Evolutionary conservation across 148 eudicot species (phyloP).

Genomic region (Bassia scoparia): DNA sequence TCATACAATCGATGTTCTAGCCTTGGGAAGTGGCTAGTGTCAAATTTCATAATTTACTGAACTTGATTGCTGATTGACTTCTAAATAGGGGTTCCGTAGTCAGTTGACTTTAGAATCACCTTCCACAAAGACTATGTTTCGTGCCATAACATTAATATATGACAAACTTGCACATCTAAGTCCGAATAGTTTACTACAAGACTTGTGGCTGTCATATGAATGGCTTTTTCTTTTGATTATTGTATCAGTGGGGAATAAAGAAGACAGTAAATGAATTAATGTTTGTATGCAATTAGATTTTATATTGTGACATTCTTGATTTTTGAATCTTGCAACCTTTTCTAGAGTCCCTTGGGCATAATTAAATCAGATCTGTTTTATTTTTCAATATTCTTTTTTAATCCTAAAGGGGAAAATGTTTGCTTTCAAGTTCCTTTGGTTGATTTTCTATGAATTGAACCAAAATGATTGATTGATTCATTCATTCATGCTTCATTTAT

Average conservation of each 20-base stretch:
- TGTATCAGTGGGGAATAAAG: neutral
- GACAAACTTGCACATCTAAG: no score
- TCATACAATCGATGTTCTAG: neutral
- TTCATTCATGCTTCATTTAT: neutral
- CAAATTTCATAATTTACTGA: neutral
- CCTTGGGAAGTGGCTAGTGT: neutral
- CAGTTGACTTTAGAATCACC: no score
- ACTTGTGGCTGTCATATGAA: neutral
- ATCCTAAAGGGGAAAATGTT: neutral
- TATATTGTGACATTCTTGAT: neutral
- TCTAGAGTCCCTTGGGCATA: neutral
- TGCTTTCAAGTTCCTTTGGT: neutral
- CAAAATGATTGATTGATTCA: no score
- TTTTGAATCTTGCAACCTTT: neutral
- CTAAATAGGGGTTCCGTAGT: neutral
- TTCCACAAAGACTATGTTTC: neutral
- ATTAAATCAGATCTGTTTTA: neutral
- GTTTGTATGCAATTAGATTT: neutral
- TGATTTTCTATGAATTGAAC: no score
- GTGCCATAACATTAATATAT: neutral
- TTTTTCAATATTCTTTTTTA: neutral
- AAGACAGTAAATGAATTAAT: neutral
- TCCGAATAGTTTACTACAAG: neutral
- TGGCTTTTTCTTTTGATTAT: neutral
- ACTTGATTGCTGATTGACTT: neutral